phyloP scores from a whole-genome alignment of 2,329 filamentous ascomycete species.

The Penicillium vulpinum region DNA sequence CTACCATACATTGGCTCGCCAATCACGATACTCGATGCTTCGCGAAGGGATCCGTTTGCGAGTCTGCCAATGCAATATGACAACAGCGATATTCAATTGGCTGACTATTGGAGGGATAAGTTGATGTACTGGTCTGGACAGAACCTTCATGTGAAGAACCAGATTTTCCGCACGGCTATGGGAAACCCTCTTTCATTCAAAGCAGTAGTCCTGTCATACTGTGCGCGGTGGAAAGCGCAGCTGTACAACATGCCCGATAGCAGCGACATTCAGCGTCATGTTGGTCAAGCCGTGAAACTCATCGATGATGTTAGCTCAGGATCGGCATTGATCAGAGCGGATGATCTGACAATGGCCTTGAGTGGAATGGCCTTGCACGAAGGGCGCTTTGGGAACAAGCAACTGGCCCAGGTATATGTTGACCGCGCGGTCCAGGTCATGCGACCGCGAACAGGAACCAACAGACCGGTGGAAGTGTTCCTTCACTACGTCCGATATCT shows the following conservation, averaged over 20 bases:
- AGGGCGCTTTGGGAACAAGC: conserved; percentile 39
- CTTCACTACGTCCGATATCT: conserved; percentile 39
- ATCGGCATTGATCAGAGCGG: conserved; percentile 23
- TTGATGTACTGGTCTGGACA: conserved; percentile 46
- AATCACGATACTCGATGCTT: conserved; percentile 29
- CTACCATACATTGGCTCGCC: conserved; percentile 21
- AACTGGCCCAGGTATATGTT: conserved; percentile 28
- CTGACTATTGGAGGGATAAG: conserved; percentile 38
- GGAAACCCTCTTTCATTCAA: conserved; percentile 39
- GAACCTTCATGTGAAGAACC: conserved; percentile 39
- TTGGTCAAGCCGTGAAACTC: conserved; percentile 27
- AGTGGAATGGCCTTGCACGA: conserved; percentile 41
- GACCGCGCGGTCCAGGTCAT: conserved; percentile 36
- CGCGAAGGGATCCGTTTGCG: conserved; percentile 35
- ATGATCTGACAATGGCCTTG: conserved; percentile 36
- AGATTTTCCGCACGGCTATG: conserved; percentile 38
- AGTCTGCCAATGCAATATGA: conserved; percentile 29
- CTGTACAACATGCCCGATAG: conserved; percentile 26
- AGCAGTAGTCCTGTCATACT: conserved; percentile 38
- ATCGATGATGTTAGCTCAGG: conserved; percentile 31
- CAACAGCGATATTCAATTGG: conserved; percentile 34
- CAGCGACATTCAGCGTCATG: conserved; percentile 30
- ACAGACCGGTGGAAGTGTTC: conserved; percentile 28
- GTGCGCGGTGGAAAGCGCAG: conserved; percentile 39
- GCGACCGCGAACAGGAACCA: conserved; percentile 29